Conservation (phyloP, 169 alveolate genomes). For the Babesia ovata region DNA sequence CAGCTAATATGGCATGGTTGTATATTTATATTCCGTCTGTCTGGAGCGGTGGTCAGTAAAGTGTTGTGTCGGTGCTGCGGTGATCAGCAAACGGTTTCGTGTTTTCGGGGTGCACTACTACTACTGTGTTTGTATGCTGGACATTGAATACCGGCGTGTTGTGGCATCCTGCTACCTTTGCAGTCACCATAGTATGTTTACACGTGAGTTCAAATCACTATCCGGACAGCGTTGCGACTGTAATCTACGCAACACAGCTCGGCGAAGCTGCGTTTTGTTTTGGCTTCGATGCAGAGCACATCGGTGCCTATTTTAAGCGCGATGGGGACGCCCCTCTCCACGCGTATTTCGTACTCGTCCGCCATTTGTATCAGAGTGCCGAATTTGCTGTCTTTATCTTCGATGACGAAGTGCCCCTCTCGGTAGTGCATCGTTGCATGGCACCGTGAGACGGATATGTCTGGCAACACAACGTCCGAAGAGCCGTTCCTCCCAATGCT, state of each 20-base stretch:
- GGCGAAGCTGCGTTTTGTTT: slow-evolving; percentile 13
- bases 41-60: too few species aligned
- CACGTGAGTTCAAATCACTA: background rate
- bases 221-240: slow-evolving; percentile 12
- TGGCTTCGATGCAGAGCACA: slow-evolving; percentile 42
- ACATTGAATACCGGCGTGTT: background rate
- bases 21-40: too few species aligned
- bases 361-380: slow-evolving; percentile 89
- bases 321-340: slow-evolving; percentile 31
- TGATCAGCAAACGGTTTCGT: too few species aligned
- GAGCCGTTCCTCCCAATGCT: slow-evolving; percentile 93
- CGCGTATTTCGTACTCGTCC: slow-evolving; percentile 50
- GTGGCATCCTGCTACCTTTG: too few species aligned
- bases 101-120: too few species aligned
- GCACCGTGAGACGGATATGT: slow-evolving; percentile 92
- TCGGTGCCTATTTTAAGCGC: slow-evolving; percentile 59
- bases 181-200: background rate
- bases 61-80: too few species aligned
- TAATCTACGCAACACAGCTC: slow-evolving; percentile 34
- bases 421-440: slow-evolving; percentile 87
- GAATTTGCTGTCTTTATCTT: slow-evolving; percentile 91
- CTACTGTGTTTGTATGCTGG: background rate
- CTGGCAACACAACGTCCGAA: slow-evolving; percentile 90
- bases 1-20: too few species aligned
- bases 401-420: slow-evolving; percentile 87